Conservation (phyloP, 2,329 filamentous ascomycete species). For the Calonectria montana region DNA sequence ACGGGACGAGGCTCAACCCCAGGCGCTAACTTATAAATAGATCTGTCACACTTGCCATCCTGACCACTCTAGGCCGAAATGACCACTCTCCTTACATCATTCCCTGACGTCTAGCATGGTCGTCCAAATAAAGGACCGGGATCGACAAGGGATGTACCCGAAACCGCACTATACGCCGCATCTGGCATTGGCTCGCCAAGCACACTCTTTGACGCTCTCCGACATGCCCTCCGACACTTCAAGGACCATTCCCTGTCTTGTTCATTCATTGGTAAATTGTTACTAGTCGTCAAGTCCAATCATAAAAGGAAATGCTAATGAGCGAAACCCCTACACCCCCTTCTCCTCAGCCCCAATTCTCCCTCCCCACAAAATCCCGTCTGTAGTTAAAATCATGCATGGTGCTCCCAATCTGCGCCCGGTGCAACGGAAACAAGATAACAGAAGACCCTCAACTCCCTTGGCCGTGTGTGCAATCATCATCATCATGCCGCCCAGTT, state of each 20-base stretch:
- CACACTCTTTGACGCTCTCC: neutral
- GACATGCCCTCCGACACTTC: neutral
- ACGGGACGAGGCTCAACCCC: neutral
- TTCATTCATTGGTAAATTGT: neutral
- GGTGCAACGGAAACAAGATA: constrained; percentile 21
- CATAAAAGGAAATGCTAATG: constrained; percentile 13
- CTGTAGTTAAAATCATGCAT: constrained; percentile 19
- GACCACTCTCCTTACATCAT: neutral
- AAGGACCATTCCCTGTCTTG: neutral
- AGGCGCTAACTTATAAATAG: constrained; percentile 11
- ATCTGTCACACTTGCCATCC: neutral
- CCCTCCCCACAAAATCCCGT: constrained; percentile 6
- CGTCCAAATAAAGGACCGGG: constrained; percentile 17
- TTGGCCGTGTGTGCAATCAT: constrained; percentile 11
- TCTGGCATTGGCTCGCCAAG: neutral
- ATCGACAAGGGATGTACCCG: constrained; percentile 14
- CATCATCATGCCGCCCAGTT: constrained; percentile 2
- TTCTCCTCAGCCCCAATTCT: neutral
- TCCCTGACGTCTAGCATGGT: neutral
- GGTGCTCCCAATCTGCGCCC: constrained; percentile 21
- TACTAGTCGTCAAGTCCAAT: constrained; percentile 4
- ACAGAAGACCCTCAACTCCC: constrained; percentile 26
- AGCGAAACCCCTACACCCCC: constrained; percentile 14
- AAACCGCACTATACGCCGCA: constrained; percentile 9
- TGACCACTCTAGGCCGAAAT: neutral